These are phyloP conservation scores for Gnaphalium uliginosum DNA, from an alignment of 129 eudicot genomes.

Conservation along the genomic window DNA sequence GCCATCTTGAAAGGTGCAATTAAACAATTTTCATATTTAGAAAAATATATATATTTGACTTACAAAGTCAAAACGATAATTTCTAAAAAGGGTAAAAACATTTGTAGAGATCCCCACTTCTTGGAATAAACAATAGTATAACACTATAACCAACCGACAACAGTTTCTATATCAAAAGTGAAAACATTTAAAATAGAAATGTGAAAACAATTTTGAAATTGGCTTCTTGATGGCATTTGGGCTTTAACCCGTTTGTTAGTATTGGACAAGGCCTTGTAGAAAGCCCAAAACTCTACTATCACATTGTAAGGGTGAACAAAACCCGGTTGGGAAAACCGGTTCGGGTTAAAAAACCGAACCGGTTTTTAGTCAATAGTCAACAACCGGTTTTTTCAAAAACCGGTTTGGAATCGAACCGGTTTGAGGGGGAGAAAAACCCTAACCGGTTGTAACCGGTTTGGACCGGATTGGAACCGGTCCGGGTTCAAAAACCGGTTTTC, in stretches of 20 bases:
- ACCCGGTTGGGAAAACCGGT: too few species aligned
- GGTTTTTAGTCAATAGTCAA: too few species aligned
- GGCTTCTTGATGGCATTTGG: not conserved
- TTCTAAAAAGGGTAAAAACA: slow-evolving; percentile 35
- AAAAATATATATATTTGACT: not conserved
- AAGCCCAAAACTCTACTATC: not conserved
- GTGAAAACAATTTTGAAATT: not conserved
- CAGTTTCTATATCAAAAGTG: not conserved
- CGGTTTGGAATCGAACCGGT: too few species aligned
- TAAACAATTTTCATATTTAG: not conserved
- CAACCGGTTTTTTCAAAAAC: too few species aligned
- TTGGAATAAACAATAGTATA: slow-evolving; percentile 24
- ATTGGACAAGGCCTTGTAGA: not conserved
- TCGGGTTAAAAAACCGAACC: too few species aligned
- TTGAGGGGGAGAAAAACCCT: too few species aligned
- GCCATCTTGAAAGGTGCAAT: not conserved
- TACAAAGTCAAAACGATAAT: slow-evolving; percentile 5
- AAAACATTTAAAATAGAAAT: not conserved
- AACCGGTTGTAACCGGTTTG: too few species aligned
- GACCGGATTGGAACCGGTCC: too few species aligned
- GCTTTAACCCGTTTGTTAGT: not conserved
- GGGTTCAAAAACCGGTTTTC: too few species aligned
- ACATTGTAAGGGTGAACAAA: too few species aligned
- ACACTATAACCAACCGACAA: slow-evolving; percentile 10
- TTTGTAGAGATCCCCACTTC: slow-evolving; percentile 30